phyloP scores from a whole-genome alignment of 2,329 filamentous ascomycete genomes.

The Scedosporium dehoogii region DNA sequence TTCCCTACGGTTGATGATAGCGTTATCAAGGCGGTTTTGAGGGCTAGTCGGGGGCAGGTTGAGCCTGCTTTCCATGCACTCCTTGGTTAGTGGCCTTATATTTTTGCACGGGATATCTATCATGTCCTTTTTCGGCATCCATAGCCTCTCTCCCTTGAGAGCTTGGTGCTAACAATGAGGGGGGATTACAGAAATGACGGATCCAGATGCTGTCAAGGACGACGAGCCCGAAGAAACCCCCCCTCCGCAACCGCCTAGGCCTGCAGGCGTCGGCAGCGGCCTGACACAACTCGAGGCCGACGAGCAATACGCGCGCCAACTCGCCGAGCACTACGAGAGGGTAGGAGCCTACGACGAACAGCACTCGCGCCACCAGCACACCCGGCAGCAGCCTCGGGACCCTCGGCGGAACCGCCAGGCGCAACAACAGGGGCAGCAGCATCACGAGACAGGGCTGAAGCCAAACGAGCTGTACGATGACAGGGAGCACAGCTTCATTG shows the following conservation, averaged over 20 bases:
- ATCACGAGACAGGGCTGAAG: conserved; percentile 37
- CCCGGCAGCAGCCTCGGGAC: conserved; percentile 24
- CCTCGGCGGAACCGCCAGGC: conserved; percentile 27
- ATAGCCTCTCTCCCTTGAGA: too few species aligned
- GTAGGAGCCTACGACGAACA: conserved; percentile 47
- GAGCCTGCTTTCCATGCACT: conserved; percentile 95
- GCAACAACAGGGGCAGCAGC: conserved; percentile 23
- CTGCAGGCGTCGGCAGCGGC: conserved; percentile 46
- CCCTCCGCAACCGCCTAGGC: conserved; percentile 74
- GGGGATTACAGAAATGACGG: conserved; percentile 56
- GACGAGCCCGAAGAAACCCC: conserved; percentile 50
- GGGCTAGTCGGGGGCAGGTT: conserved; percentile 75
- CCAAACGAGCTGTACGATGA: conserved; percentile 50
- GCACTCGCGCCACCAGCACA: conserved; percentile 33
- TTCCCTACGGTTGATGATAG: conserved; percentile 74
- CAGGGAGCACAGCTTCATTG: conserved; percentile 81
- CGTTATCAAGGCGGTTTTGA: conserved; percentile 80
- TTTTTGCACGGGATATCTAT: too few species aligned
- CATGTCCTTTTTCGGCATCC: too few species aligned
- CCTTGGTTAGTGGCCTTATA: conserved; percentile 48
- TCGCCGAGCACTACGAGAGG: conserved; percentile 82
- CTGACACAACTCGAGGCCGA: conserved; percentile 81
- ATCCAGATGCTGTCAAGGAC: conserved; percentile 55
- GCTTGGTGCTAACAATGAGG: neutral
- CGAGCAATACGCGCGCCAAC: conserved; percentile 81